Base-by-base conservation (phyloP, 257 asterid species). In the Lantana camara region DNA sequence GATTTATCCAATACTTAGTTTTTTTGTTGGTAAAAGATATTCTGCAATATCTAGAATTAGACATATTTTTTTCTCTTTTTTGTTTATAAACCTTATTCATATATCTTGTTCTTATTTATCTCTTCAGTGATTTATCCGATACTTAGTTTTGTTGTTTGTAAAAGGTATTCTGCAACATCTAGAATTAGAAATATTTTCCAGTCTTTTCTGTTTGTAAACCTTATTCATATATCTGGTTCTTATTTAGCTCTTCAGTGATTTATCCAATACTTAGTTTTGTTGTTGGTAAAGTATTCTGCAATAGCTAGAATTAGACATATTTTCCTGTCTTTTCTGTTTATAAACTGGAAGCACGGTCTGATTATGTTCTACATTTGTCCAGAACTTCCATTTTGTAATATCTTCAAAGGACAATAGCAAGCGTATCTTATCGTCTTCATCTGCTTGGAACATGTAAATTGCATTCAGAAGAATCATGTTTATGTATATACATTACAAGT, bases 391-490 rank as follows among this genome's bases (percentile, higher is more conserved):
- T n/a, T 9, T 34, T 35, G 13, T 24, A 19, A 49, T 37, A n/a
- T 55, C 7, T 16, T 47, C 38, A 49, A 53, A 61, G 57, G 57
- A 42, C 34, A 11, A 55, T 53, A 20, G 11, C 1, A 35, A 35
- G 40, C 40, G 7, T 35, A 66, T 50, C 22, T 38, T 9, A 13
- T 13, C 13, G 27, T 23, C 8, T 45, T 11, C 63, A 20, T 38
- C 42, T 69, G 57, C 24, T 37, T 29, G 38, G 41, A 40, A 59
- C 57, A 40, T 61, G 41, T 64, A 15, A 10, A n/a, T 45, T 45
- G 52, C 56, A 42, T 54, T 60, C 63, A 64, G 47, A 58, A 37
- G 15, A 13, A 48, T 75, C 53, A 44, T 46, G 29, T 55, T 49
- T 40, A 6, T 40, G 15, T 53, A 23, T 24, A 42, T 22, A 69